Percentiles rank a stretch among this genome's conserved stretches.
phyloP scores from a whole-genome alignment of 495 filamentous ascomycete genomes.

The Rostrohypoxylon terebratum region DNA sequence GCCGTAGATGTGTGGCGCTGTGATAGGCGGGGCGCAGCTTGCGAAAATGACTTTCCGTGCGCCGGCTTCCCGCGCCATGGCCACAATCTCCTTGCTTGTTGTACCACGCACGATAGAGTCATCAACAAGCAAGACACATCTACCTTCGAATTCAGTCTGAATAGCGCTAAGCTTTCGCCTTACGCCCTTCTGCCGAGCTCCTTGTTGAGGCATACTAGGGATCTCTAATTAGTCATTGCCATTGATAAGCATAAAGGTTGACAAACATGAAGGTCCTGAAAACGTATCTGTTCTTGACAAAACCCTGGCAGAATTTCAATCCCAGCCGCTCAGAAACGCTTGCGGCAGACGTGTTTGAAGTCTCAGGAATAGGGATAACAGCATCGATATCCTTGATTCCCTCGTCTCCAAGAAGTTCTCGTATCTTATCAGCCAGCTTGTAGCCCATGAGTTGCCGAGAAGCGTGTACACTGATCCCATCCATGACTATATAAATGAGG shows the following conservation, averaged over 20 bases:
- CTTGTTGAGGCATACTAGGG: conserved; percentile 62
- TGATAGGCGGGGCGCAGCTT: conserved; percentile 88
- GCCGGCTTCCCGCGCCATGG: conserved; percentile 88
- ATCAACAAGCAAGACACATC: conserved; percentile 88
- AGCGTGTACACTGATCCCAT: conserved; percentile 91
- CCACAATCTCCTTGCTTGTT: conserved; percentile 90
- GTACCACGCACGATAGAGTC: conserved; percentile 96
- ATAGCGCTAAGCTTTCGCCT: conserved; percentile 85
- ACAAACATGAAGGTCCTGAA: conserved; percentile 87
- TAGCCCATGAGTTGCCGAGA: conserved; percentile 93
- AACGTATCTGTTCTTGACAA: conserved; percentile 96
- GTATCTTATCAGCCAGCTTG: conserved; percentile 83
- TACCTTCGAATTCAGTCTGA: conserved; percentile 84
- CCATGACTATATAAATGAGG: conserved; percentile 25
- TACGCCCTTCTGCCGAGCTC: conserved; percentile 82
- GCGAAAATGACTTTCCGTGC: conserved; percentile 93
- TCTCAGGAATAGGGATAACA: conserved; percentile 90
- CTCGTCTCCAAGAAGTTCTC: conserved; percentile 76
- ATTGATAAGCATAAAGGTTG: neutral
- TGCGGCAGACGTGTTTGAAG: conserved; percentile 85
- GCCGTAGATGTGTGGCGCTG: conserved; percentile 63
- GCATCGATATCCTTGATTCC: conserved; percentile 88
- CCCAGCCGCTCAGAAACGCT: conserved; percentile 80
- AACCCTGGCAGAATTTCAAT: conserved; percentile 76
- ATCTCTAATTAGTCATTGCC: neutral